Conservation (phyloP, 208 protist genomes). For the Leishmania turanica region DNA sequence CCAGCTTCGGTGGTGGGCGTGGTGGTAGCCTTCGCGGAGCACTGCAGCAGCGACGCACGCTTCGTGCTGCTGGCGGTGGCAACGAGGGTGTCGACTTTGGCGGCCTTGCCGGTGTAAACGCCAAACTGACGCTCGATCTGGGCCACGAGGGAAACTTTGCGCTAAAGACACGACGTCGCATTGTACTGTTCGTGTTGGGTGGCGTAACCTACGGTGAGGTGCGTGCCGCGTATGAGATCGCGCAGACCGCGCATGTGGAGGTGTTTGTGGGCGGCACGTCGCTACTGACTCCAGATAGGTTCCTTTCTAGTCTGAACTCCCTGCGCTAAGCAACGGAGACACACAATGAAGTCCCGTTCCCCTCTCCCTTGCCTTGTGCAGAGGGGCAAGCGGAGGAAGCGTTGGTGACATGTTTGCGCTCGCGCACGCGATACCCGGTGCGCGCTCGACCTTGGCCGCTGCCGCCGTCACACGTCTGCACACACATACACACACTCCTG, state of each 20-base stretch:
- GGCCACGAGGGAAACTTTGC: constrained; percentile 47
- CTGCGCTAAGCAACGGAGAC: constrained; percentile 22
- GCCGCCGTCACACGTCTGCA: background rate
- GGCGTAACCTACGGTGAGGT: constrained; percentile 74
- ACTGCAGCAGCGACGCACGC: constrained; percentile 19
- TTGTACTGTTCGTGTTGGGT: constrained; percentile 81
- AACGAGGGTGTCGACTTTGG: constrained; percentile 8
- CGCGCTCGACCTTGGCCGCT: background rate
- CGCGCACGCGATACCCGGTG: background rate
- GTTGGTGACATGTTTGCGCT: background rate
- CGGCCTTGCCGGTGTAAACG: constrained; percentile 12
- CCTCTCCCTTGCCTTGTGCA: background rate
- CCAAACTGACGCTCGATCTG: constrained; percentile 44
- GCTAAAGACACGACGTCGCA: constrained; percentile 43
- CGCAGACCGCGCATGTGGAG: constrained; percentile 52
- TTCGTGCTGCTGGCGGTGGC: constrained; percentile 3
- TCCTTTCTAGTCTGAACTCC: constrained; percentile 42
- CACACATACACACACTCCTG: background rate
- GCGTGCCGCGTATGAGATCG: constrained; percentile 66
- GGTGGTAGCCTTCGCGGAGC: constrained; percentile 9
- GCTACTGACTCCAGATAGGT: constrained; percentile 50
- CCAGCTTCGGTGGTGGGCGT: constrained; percentile 12
- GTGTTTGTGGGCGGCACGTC: constrained; percentile 75
- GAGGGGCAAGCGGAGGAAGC: background rate
- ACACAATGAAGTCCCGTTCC: background rate